A percentile compares a stretch with the other conserved stretches of the same genome.
Evolutionary conservation across 2,329 filamentous ascomycete species (phyloP).

Genomic region (Chaetothyriales sp.): DNA sequence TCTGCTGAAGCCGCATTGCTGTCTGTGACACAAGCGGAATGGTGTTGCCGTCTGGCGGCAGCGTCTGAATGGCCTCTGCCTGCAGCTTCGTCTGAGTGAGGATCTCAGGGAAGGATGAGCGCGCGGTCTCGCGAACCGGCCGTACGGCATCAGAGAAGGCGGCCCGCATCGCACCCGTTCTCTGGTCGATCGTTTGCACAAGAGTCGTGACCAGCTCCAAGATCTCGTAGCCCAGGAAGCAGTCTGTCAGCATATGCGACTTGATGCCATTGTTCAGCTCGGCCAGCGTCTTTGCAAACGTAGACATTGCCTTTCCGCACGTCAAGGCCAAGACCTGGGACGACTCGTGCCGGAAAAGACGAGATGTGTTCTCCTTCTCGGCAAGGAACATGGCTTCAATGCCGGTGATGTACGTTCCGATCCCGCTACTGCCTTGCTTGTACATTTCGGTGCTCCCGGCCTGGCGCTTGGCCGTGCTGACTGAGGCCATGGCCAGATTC

Average conservation of each 20-base stretch:
- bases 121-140: conserved; percentile 82
- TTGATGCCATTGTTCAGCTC: conserved; percentile 88
- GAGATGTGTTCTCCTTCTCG: conserved; percentile 83
- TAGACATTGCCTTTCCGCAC: conserved; percentile 61
- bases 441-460: conserved; percentile 62
- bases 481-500: conserved; percentile 74
- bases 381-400: conserved; percentile 77
- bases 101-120: conserved; percentile 67
- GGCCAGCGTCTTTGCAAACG: conserved; percentile 71
- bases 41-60: conserved; percentile 67
- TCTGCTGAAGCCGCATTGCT: conserved; percentile 71
- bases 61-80: conserved; percentile 48
- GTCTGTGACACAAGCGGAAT: conserved; percentile 68
- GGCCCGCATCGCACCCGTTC: conserved; percentile 73
- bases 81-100: conserved; percentile 69
- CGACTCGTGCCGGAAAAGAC: conserved; percentile 76
- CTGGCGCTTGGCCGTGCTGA: conserved; percentile 68
- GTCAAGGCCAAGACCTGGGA: conserved; percentile 64
- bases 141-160: conserved; percentile 74
- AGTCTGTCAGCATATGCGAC: conserved; percentile 73
- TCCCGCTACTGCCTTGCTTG: conserved; percentile 75
- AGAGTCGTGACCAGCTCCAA: conserved; percentile 76
- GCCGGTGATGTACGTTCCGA: conserved; percentile 73
- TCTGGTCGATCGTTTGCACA: conserved; percentile 63
- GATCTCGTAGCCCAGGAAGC: conserved; percentile 88